phyloP scores from a whole-genome alignment of 2,329 filamentous ascomycete genomes.

The Scorias spongiosa region DNA sequence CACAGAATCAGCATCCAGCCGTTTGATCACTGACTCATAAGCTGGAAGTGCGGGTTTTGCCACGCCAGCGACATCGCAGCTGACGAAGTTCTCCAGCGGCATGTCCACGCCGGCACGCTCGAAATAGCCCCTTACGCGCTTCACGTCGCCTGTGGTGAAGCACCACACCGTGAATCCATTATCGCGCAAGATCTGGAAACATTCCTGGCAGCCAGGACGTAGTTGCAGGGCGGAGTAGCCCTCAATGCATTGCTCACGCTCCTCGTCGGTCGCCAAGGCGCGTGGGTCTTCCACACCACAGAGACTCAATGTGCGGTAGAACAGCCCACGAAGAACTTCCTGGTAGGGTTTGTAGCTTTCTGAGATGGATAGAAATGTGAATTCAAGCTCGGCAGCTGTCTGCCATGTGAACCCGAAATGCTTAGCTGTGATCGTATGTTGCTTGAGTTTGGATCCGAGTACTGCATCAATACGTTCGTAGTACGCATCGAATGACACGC shows the following conservation, averaged over 20 bases:
- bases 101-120: constrained; percentile 33
- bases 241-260: constrained; percentile 25
- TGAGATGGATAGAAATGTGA: constrained; percentile 33
- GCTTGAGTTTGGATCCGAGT: constrained; percentile 27
- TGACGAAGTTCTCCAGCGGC: constrained; percentile 35
- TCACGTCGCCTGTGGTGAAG: constrained; percentile 36
- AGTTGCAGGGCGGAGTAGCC: constrained; percentile 22
- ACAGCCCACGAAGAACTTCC: constrained; percentile 28
- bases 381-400: constrained; percentile 33
- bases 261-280: constrained; percentile 27
- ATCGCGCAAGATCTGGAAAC: constrained; percentile 27
- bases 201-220: constrained; percentile 27
- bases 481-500: constrained; percentile 32
- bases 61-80: constrained; percentile 33
- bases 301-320: constrained; percentile 34
- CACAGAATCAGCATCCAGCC: constrained; percentile 22
- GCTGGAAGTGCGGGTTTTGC: constrained; percentile 36
- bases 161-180: constrained; percentile 39
- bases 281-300: constrained; percentile 30
- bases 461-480: constrained; percentile 26
- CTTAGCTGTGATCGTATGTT: constrained; percentile 25
- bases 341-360: constrained; percentile 29
- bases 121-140: constrained; percentile 39
- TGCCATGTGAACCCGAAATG: constrained; percentile 34
- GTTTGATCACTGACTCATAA: constrained; percentile 31